These are phyloP conservation scores for Penicillium angulare DNA, from an alignment of 495 filamentous ascomycete genomes.

Conservation along the genomic window DNA sequence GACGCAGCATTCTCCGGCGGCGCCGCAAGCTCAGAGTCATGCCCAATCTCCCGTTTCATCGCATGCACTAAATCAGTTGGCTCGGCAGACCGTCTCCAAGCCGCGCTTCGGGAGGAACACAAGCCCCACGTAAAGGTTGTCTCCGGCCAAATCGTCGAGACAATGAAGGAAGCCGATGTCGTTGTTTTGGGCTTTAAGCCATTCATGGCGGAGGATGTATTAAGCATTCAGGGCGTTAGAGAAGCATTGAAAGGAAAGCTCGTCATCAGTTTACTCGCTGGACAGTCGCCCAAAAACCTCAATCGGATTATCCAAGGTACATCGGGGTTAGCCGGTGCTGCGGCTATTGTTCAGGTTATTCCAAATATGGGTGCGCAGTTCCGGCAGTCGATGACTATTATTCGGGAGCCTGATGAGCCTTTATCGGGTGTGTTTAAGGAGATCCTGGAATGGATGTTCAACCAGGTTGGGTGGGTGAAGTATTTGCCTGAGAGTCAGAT, in stretches of 20 bases:
- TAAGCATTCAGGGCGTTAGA: slow-evolving; percentile 21
- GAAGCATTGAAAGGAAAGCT: slow-evolving; percentile 65
- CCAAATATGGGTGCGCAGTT: slow-evolving; percentile 37
- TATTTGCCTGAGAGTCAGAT: slow-evolving; percentile 26
- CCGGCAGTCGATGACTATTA: slow-evolving; percentile 34
- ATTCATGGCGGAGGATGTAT: slow-evolving; percentile 32
- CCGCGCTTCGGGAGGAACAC: slow-evolving; percentile 9
- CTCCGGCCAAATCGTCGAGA: slow-evolving; percentile 18
- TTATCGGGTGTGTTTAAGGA: slow-evolving; percentile 13
- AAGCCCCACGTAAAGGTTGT: slow-evolving; percentile 16
- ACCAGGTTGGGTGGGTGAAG: slow-evolving; percentile 32
- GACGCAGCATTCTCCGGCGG: slow-evolving; percentile 22
- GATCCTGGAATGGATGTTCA: slow-evolving; percentile 26
- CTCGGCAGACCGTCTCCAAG: slow-evolving; percentile 22
- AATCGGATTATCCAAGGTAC: slow-evolving; percentile 54
- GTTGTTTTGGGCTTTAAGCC: slow-evolving; percentile 38
- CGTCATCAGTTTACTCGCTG: slow-evolving; percentile 80
- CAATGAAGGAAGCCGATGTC: slow-evolving; percentile 30
- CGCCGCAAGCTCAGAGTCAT: neutral
- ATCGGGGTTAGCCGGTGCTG: neutral
- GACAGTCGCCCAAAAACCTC: slow-evolving; percentile 68
- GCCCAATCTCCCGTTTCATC: slow-evolving; percentile 24
- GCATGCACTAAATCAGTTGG: slow-evolving; percentile 27
- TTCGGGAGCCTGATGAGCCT: slow-evolving; percentile 19
- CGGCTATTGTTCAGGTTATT: slow-evolving; percentile 32